Percentiles rank a stretch among this genome's conserved stretches.
These are phyloP conservation scores for Excoecaria cochinchinensis DNA, from an alignment of 345 rosid genomes.

Conservation along the genomic window DNA sequence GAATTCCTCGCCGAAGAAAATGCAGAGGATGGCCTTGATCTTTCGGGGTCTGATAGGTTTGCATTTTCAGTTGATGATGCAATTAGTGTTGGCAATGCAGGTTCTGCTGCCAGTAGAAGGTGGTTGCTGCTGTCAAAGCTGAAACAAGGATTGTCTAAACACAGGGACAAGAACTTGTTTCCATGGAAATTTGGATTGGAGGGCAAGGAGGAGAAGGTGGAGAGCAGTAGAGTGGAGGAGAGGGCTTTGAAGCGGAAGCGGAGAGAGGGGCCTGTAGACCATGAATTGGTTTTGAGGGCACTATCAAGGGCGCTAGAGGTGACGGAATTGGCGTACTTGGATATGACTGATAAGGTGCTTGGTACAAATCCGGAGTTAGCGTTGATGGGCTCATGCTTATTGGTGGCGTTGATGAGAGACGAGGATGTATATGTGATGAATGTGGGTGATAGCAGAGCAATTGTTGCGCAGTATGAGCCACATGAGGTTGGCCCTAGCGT, in stretches of 20 bases:
- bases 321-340: constrained; percentile 79
- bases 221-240: constrained; percentile 52
- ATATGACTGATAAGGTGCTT: constrained; percentile 91
- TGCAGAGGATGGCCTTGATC: constrained; percentile 85
- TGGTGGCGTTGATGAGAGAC: constrained; percentile 91
- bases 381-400: constrained; percentile 92
- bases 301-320: constrained; percentile 77
- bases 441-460: constrained; percentile 95
- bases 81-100: constrained; percentile 59
- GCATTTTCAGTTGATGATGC: constrained; percentile 92
- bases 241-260: constrained; percentile 54
- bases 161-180: constrained; percentile 63
- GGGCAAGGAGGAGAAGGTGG: constrained; percentile 58
- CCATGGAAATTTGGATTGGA: constrained; percentile 81
- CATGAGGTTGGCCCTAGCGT: constrained; percentile 45
- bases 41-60: constrained; percentile 90
- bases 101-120: constrained; percentile 64
- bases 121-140: constrained; percentile 80
- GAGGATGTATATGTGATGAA: constrained; percentile 98
- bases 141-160: constrained; percentile 77
- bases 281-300: constrained; percentile 71
- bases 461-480: constrained; percentile 73
- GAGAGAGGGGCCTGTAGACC: constrained; percentile 82
- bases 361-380: constrained; percentile 90
- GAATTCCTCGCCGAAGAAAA: constrained; percentile 85